phyloP scores from a whole-genome alignment of 345 rosid genomes.

The Psidium friedrichsthalianum region DNA sequence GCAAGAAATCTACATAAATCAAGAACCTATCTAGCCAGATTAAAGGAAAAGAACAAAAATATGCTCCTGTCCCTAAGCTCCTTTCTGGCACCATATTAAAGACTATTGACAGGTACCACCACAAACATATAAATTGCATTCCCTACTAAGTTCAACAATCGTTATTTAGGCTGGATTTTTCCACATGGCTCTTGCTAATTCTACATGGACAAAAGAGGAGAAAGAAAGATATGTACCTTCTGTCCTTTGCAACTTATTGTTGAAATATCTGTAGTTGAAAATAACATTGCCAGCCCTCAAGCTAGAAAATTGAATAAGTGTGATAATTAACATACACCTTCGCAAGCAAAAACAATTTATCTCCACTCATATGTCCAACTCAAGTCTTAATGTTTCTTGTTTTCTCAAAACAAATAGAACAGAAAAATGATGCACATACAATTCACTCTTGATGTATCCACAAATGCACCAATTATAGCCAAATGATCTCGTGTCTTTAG shows the following conservation, averaged over 20 bases:
- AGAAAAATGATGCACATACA: neutral
- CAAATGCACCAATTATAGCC: neutral
- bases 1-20: neutral
- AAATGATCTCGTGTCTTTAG: neutral
- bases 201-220: neutral
- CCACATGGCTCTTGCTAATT: neutral
- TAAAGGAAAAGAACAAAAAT: neutral
- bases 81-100: neutral
- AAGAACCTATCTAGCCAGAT: neutral
- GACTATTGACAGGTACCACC: neutral
- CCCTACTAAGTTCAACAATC: neutral
- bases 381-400: neutral
- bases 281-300: slow-evolving; percentile 92
- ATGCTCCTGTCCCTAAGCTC: neutral
- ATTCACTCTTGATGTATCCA: neutral
- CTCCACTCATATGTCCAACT: neutral
- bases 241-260: slow-evolving; percentile 78
- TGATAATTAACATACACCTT: neutral
- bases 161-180: neutral
- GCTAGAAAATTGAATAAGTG: slow-evolving; percentile 36
- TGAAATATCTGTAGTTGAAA: slow-evolving; percentile 83
- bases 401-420: neutral
- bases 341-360: neutral
- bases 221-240: slow-evolving; percentile 53
- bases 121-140: neutral